Conservation (phyloP, 106 monocot species). For the Platanthera zijinensis region DNA sequence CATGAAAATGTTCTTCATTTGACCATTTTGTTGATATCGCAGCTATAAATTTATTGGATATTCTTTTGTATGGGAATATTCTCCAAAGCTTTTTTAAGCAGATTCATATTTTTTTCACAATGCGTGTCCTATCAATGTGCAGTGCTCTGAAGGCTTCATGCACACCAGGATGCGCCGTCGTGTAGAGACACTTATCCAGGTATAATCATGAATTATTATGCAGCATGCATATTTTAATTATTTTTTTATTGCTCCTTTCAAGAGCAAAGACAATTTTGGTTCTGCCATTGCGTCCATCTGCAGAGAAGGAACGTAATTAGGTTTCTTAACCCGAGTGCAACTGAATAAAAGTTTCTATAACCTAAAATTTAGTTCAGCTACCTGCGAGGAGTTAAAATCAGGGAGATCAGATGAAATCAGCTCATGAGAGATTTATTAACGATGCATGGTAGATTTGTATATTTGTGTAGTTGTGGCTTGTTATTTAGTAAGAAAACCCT, state of each 20-base stretch:
- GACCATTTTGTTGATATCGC: not conserved
- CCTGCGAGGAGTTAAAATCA: no score
- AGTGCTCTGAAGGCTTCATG: conserved; percentile 99
- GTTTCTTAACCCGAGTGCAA: no score
- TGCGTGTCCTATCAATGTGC: not conserved
- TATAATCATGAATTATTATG: conserved; percentile 8
- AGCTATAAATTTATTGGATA: not conserved
- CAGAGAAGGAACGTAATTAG: no score
- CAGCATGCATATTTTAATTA: not conserved
- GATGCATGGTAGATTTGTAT: no score
- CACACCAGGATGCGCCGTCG: conserved; percentile 94
- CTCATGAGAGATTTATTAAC: no score
- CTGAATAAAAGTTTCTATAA: no score
- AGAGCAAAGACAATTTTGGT: not conserved
- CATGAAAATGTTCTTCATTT: not conserved
- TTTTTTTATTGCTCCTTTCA: no score
- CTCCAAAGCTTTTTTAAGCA: not conserved
- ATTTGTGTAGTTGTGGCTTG: no score
- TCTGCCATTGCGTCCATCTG: not conserved
- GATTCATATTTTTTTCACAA: not conserved
- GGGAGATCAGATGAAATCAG: no score
- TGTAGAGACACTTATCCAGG: conserved; percentile 93
- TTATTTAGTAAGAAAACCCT: no score
- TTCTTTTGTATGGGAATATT: not conserved
- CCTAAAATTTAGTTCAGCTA: no score